Evolutionary conservation across 164 flowering plant genomes (phyloP), one percentile per base, ranked within the genome.

Genomic region (Stephania yunnanensis): DNA sequence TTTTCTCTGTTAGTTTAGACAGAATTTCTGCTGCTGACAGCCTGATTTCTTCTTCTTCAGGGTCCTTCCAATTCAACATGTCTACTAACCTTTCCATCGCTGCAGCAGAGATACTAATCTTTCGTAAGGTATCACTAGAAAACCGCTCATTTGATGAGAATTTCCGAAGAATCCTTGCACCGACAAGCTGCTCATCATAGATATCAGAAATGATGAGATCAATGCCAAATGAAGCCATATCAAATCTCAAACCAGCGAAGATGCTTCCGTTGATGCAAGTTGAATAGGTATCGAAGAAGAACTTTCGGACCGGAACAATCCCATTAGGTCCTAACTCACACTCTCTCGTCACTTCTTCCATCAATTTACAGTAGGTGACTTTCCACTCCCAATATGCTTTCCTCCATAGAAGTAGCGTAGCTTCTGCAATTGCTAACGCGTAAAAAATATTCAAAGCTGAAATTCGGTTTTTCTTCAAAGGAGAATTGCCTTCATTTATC

Each of bases 31-130:
- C 98, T 7, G 99, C 92, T 22, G 92, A 85, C 63, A 58, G 80
- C 78, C 99, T 85, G 67, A 91, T 91, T 80, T 89, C 96, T 79
- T 92, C 94, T 74, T 95, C 93, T 76, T 80, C 78, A 6, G 80
- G 84, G 75, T 91, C 91, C 77, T 90, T 93, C 99, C 99, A 95
- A 72, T 92, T 93, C 86, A 95, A 67, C 90, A 93, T 93, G 82
- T 93, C 98, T 0, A 95, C 95, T 61, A 92, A 71, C 77, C 97
- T 84, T 74, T 95, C 98, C 73, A 93, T 86, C n/a, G 86, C 90
- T 0, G 87, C 45, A 25, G 85, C 69, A 22, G 85, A 87, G 20
- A 83, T 87, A 13, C 97, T 96, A 71, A 95, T 87, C 84, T 88
- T 92, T 79, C 87, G 91, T 11, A 95, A 86, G 0, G 96, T 93